Base-by-base conservation (phyloP, 345 rosid genomes). In the Rhizophora apiculata region DNA sequence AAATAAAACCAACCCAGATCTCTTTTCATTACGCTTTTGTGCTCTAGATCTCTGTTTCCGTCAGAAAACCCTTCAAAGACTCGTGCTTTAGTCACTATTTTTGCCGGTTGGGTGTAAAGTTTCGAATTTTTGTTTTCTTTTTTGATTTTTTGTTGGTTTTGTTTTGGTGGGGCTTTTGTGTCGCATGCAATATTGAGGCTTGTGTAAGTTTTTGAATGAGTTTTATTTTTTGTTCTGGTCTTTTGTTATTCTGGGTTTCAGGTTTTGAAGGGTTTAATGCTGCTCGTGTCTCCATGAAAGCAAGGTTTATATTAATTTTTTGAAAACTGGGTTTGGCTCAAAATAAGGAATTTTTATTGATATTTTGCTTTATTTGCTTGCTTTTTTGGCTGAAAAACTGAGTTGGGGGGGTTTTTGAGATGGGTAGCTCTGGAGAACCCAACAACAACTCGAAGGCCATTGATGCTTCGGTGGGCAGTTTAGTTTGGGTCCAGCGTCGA, bases 401-500 rank as follows among this genome's bases (percentile, higher is more conserved):
- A 36, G 72, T 62, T 52, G 69, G 70, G 53, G 53, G 49, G 70
- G 61, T 54, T 66, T 77, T 74, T 73, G 79, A 68, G 85, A 87
- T 92, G 98, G 93, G 86, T 77, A 80, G 89, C 79, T 82, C 87
- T 68, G 88, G 82, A 70, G 98, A 83, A 81, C 78, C 70, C 74
- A 78, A 78, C 72, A 64, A 70, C 73, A 79, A 77, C 82, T 5
- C 32, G 16, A 68, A 63, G 19, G 86, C 79, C 72, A 86, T 92
- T 81, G 92, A 96, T 76, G 84, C 85, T 27, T 85, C 96, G 7
- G 92, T 96, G 46, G 99, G 99, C 19, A 84, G 93, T 61, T 81
- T 96, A 80, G 99, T 96, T 32, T 96, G 99, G 99, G 98, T 96
- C 58, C 91, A 97, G 18, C 88, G 98, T 55, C 81, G 99, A 75